A percentile compares a stretch with the other conserved stretches of the same genome.
phyloP scores from a whole-genome alignment of 2,329 filamentous ascomycete genomes.

The Exophiala sideris region DNA sequence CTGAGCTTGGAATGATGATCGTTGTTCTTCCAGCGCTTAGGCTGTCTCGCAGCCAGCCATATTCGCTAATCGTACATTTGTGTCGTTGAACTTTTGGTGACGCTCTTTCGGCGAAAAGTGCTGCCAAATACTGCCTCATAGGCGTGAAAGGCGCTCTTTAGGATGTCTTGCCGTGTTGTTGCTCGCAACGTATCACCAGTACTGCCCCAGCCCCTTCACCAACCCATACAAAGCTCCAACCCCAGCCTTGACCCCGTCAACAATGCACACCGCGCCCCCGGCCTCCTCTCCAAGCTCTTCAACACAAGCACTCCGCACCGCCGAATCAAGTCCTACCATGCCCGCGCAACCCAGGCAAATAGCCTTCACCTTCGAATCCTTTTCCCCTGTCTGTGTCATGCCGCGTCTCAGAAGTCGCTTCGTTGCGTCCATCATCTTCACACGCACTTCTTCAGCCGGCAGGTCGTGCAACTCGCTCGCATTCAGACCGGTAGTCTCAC shows the following conservation, averaged over 20 bases:
- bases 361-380: conserved; percentile 46
- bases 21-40: too few species aligned
- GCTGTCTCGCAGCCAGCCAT: neutral
- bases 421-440: conserved; percentile 67
- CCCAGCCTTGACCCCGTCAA: conserved; percentile 70
- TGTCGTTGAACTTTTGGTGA: too few species aligned
- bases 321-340: conserved; percentile 80
- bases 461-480: conserved; percentile 75
- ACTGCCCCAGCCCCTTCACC: conserved; percentile 3
- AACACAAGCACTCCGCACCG: conserved; percentile 66
- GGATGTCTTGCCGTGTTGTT: neutral
- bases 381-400: conserved; percentile 15
- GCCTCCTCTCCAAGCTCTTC: conserved; percentile 61
- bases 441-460: conserved; percentile 60
- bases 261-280: conserved; percentile 66
- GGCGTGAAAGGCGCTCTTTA: neutral
- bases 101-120: too few species aligned
- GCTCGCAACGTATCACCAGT: conserved; percentile 15
- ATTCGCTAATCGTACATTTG: too few species aligned
- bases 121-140: too few species aligned
- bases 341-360: conserved; percentile 86
- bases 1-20: neutral
- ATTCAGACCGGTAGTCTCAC: conserved; percentile 75
- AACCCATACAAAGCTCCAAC: conserved; percentile 23
- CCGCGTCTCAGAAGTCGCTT: conserved; percentile 55